These are phyloP conservation scores for Lotus japonicus DNA, from an alignment of 306 rosid species.

Conservation along the genomic window DNA sequence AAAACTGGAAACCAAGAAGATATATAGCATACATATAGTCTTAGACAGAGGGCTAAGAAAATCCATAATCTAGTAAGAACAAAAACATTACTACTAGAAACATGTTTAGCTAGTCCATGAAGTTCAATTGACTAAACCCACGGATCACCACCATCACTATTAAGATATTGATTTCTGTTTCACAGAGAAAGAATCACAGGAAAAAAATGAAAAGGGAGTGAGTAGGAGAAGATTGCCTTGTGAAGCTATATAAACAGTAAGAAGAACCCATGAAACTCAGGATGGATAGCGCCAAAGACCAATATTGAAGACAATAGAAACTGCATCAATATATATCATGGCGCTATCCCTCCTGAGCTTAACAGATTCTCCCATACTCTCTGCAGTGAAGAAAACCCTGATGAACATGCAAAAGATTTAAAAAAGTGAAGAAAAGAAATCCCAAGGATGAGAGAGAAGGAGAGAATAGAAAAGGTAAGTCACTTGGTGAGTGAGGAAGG, in stretches of 20 bases:
- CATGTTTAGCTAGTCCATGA: not conserved
- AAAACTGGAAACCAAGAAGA: not conserved
- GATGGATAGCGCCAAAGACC: constrained; percentile 66
- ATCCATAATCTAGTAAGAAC: not conserved
- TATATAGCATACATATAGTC: not conserved
- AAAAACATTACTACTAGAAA: not conserved
- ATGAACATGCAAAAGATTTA: not conserved
- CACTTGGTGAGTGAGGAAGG: constrained; percentile 20
- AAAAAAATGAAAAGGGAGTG: not conserved
- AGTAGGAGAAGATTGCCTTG: not conserved
- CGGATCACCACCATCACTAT: not conserved
- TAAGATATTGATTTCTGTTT: not conserved
- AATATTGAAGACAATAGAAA: too few species aligned
- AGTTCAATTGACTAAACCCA: not conserved
- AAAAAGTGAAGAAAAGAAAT: not conserved
- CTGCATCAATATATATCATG: not conserved
- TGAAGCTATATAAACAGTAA: constrained; percentile 17
- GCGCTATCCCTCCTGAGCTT: constrained; percentile 99
- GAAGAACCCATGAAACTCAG: constrained; percentile 74
- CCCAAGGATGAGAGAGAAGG: not conserved
- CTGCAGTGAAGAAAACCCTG: not conserved
- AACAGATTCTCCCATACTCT: constrained; percentile 56
- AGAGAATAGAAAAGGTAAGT: not conserved
- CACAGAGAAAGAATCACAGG: not conserved
- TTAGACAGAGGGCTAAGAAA: not conserved